These are phyloP conservation scores for Begonia fuchsioides DNA, from an alignment of 306 rosid genomes.

Conservation along the genomic window DNA sequence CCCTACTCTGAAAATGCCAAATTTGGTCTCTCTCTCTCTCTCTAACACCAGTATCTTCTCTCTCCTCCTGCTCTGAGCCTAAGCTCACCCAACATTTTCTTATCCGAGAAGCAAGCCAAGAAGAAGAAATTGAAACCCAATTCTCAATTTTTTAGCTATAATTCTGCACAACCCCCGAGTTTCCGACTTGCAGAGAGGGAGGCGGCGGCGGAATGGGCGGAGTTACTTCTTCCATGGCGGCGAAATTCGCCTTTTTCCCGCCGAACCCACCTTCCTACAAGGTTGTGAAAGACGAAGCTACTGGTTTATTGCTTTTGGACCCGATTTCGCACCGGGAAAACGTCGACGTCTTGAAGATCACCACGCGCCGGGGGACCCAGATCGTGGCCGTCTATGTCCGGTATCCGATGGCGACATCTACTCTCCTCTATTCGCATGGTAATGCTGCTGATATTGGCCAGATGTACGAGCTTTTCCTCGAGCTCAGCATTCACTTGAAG, in stretches of 20 bases:
- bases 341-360: conserved; percentile 57
- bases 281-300: conserved; percentile 28
- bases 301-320: conserved; percentile 41
- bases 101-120: conserved; percentile 4
- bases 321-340: conserved; percentile 60
- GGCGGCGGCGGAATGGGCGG: conserved; percentile 45
- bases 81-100: conserved; percentile 4
- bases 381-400: conserved; percentile 74
- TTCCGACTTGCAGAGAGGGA: neutral
- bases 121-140: neutral
- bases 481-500: conserved; percentile 62
- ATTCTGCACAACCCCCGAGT: neutral
- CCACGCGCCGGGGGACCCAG: conserved; percentile 62
- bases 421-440: conserved; percentile 73
- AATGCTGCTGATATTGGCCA: conserved; percentile 82
- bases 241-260: conserved; percentile 74
- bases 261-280: conserved; percentile 77
- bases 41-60: neutral
- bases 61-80: neutral
- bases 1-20: neutral
- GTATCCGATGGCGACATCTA: conserved; percentile 60
- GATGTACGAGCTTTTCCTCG: conserved; percentile 78
- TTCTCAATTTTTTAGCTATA: neutral
- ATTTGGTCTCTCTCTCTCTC: no score
- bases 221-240: conserved; percentile 86